Conservation (phyloP, 2,329 filamentous ascomycete species). For the Xylariaceae sp. region DNA sequence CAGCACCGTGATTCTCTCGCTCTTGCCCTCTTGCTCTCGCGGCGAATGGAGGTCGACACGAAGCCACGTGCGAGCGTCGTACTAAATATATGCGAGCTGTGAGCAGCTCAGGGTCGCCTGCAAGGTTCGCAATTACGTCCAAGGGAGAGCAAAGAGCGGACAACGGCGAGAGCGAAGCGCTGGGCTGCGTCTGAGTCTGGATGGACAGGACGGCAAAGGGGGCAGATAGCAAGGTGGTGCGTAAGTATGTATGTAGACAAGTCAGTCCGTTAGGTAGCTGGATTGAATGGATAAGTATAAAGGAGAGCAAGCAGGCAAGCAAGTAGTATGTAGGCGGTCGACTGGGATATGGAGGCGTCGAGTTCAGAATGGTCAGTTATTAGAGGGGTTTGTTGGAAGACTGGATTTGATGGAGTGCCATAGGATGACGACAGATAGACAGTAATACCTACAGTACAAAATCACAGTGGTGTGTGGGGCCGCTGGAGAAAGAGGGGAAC, state of each 20-base stretch:
- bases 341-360: background rate
- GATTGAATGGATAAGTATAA: background rate
- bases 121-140: constrained; percentile 13
- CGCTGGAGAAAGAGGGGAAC: background rate
- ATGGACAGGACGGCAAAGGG: constrained; percentile 8
- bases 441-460: background rate
- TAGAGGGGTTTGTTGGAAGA: constrained; percentile 1
- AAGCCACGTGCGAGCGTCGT: constrained; percentile 3
- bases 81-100: constrained; percentile 2
- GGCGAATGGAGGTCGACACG: background rate
- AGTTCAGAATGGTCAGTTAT: background rate
- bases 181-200: background rate
- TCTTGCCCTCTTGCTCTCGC: background rate
- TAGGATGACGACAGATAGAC: background rate
- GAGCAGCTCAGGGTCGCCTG: constrained; percentile 2
- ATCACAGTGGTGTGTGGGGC: background rate
- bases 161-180: background rate
- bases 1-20: background rate
- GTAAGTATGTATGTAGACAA: background rate
- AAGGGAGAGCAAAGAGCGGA: constrained; percentile 2
- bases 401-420: background rate
- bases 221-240: constrained; percentile 2
- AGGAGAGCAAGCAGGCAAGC: background rate
- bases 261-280: background rate
- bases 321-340: background rate